Conservation (phyloP, 78 protist species). For the Protostelium mycophagum region DNA sequence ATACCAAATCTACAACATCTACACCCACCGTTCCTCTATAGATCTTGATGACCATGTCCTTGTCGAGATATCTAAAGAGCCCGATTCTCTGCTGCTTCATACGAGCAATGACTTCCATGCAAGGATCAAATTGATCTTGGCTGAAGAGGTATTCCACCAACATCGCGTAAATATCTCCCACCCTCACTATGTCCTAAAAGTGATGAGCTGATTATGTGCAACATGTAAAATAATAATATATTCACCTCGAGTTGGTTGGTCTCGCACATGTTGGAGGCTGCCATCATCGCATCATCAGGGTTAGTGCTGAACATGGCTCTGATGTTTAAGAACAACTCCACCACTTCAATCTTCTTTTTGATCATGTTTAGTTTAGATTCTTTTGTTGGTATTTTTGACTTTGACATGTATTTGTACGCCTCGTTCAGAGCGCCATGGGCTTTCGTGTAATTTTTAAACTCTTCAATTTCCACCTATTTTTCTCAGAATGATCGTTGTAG, state of each 20-base stretch:
- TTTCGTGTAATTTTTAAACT: slow-evolving; percentile 78
- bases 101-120: slow-evolving; percentile 11
- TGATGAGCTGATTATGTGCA: not conserved
- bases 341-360: not conserved
- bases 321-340: slow-evolving; percentile 48
- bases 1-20: not conserved
- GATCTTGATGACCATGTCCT: not conserved
- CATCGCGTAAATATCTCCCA: slow-evolving; percentile 70
- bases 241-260: not conserved
- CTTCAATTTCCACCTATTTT: slow-evolving; percentile 70
- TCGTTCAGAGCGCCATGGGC: slow-evolving; percentile 68
- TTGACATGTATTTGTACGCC: slow-evolving; percentile 24
- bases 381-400: slow-evolving; percentile 9
- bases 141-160: slow-evolving; percentile 42
- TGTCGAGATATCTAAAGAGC: slow-evolving; percentile 30
- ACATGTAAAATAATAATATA: not conserved
- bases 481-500: too few species aligned
- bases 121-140: not conserved
- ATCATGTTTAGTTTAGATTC: not conserved
- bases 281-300: slow-evolving; percentile 13
- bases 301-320: slow-evolving; percentile 19
- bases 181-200: slow-evolving; percentile 21
- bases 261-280: not conserved
- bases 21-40: not conserved
- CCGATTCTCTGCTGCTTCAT: slow-evolving; percentile 36